Percentiles rank a stretch among this genome's conserved stretches.
Evolutionary conservation across 2,329 filamentous ascomycete species (phyloP).

Genomic region (Sporothrix mexicana): DNA sequence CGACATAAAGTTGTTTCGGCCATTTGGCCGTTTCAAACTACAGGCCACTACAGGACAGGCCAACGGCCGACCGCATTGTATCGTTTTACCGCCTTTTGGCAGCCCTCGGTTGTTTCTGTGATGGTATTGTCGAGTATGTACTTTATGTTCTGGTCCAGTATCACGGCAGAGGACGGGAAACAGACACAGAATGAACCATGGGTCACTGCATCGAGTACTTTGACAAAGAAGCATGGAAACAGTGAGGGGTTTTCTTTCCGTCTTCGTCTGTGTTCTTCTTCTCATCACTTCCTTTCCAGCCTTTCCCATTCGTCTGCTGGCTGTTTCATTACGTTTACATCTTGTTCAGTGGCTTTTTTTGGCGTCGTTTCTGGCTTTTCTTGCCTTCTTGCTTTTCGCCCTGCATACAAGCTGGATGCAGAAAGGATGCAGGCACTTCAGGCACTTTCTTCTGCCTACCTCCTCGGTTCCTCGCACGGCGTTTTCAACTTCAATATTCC

Average conservation of each 20-base stretch:
- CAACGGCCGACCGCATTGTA: neutral
- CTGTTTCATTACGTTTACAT: neutral
- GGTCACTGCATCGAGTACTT: conserved; percentile 6
- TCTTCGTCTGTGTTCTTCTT: neutral
- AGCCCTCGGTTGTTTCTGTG: neutral
- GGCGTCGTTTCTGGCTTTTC: neutral
- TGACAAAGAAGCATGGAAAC: neutral
- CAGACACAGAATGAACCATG: neutral
- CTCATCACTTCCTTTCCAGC: neutral
- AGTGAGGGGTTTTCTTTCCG: conserved; percentile 1
- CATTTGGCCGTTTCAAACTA: neutral
- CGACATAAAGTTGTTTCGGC: neutral
- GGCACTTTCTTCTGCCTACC: neutral
- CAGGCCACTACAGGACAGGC: neutral
- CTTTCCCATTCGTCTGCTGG: conserved; percentile 10
- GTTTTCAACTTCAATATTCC: neutral
- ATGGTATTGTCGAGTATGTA: too few species aligned
- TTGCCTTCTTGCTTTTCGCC: neutral
- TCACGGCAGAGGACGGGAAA: neutral
- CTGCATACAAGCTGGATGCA: neutral
- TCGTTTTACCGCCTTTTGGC: neutral
- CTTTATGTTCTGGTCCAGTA: neutral
- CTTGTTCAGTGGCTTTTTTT: neutral
- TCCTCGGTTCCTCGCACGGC: neutral
- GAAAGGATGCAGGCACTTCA: too few species aligned